These are phyloP conservation scores for Backusella mclennaniae DNA, from an alignment of 192 early-diverging fungal species.

Conservation along the genomic window DNA sequence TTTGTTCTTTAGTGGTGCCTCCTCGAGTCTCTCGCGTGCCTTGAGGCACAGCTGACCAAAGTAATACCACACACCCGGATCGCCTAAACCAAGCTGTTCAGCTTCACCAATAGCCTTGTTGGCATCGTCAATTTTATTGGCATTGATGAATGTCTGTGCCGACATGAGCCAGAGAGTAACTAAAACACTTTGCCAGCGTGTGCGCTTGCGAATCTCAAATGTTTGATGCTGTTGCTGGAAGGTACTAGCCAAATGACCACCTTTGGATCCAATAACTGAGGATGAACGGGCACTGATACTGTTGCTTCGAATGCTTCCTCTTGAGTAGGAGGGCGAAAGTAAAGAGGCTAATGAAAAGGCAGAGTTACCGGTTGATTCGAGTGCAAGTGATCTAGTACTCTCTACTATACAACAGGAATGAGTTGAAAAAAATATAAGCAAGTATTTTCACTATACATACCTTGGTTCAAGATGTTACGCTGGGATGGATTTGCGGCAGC, in stretches of 20 bases:
- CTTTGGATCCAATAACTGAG: not conserved
- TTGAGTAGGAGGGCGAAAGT: slow-evolving; percentile 9
- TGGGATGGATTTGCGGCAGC: not conserved
- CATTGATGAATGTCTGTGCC: not conserved
- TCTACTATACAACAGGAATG: not conserved
- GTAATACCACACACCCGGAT: slow-evolving; percentile 34
- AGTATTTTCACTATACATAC: not conserved
- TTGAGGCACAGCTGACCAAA: slow-evolving; percentile 31
- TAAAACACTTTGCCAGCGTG: slow-evolving; percentile 7
- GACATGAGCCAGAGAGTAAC: slow-evolving; percentile 13
- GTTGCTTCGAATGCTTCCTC: slow-evolving; percentile 5
- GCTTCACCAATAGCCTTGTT: slow-evolving; percentile 11
- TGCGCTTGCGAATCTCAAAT: not conserved
- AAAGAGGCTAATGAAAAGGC: slow-evolving; percentile 5
- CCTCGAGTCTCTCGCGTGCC: not conserved
- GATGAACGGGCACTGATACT: not conserved
- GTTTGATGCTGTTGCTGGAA: slow-evolving; percentile 2
- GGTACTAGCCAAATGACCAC: not conserved
- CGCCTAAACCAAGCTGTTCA: slow-evolving; percentile 1
- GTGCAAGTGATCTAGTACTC: not conserved
- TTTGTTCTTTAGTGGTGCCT: not conserved
- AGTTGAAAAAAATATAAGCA: not conserved
- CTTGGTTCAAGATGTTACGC: not conserved
- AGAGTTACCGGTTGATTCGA: not conserved
- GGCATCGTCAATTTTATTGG: not conserved